Evolutionary conservation across 495 filamentous ascomycete species (phyloP), one percentile per base, ranked within the genome.

Genomic region (Bacidia gigantensis): DNA sequence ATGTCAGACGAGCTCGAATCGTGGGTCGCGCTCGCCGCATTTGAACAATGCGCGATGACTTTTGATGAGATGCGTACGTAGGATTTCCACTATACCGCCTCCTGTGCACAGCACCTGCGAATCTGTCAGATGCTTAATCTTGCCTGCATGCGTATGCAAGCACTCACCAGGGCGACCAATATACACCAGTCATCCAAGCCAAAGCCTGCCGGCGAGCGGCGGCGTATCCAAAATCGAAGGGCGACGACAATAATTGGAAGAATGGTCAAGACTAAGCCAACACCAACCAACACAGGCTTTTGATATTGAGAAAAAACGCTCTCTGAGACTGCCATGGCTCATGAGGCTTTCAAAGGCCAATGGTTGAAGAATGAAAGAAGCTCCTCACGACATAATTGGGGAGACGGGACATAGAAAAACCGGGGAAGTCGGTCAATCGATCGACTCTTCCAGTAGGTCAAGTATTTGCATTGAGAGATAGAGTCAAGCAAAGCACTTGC

Each of bases 101-200:
- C 29, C 50, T 17, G 50, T 52, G 22, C 50, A 52, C 22, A 52
- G 14, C 14, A 52, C 2, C 50, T 52, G 39, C 39, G 11, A 44
- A 1, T 20, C 14, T 3, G n/a, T 23, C 14, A 32, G 10, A 3
- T n/a, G 11, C 22, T 47, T 18, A 2, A 22, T 0, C 7, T 3
- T 23, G 11, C 43, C 32, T 26, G 5, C 1, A 1, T 47, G 10
- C 1, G 2, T 47, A 2, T 25, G 3, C 21, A 17, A 10, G 22
- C 1, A 21, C 51, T 32, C 52, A 56, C 53, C 29, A 56, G 53
- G 23, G 53, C 53, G 11, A 56, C n/a, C n/a, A 56, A 32, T 18
- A 53, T 54, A 0, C 54, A 53, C 24, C 38, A 56, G 38, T 56
- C 53, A 52, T 56, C 49, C 3, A 17, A 29, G 18, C 5, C 25